phyloP scores from a whole-genome alignment of 2,329 filamentous ascomycete genomes.

The Calonectria pseudoturangicola region DNA sequence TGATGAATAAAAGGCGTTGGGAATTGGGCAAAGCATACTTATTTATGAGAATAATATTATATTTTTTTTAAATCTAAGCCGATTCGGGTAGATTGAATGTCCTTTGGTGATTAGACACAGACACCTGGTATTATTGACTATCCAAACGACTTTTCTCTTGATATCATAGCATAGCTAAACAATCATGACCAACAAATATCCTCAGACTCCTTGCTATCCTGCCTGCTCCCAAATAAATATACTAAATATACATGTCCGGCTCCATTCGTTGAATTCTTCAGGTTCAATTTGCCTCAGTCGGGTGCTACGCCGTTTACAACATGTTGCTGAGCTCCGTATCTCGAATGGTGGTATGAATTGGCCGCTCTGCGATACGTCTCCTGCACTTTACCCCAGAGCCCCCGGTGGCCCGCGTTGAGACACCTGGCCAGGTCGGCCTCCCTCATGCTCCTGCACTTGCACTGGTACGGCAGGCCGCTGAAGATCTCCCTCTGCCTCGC shows the following conservation, averaged over 20 bases:
- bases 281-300: neutral
- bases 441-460: slow-evolving; percentile 53
- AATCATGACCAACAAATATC: neutral
- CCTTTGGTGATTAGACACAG: neutral
- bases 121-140: neutral
- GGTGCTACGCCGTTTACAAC: slow-evolving; percentile 44
- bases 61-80: neutral
- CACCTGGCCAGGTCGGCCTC: slow-evolving; percentile 52
- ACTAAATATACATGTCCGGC: neutral
- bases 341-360: slow-evolving; percentile 47
- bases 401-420: slow-evolving; percentile 52
- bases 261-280: neutral
- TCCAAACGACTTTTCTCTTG: neutral
- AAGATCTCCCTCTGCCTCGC: slow-evolving; percentile 50
- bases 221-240: neutral
- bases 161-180: neutral
- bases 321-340: slow-evolving; percentile 49
- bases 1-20: slow-evolving; percentile 36
- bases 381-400: slow-evolving; percentile 56
- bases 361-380: slow-evolving; percentile 53
- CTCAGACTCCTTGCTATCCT: slow-evolving; percentile 15
- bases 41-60: slow-evolving; percentile 23
- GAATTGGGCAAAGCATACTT: slow-evolving; percentile 16
- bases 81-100: neutral
- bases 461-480: slow-evolving; percentile 54